These are phyloP conservation scores for Mycena albidolilacea DNA, from an alignment of 768 basidiomycete genomes.

Conservation along the genomic window DNA sequence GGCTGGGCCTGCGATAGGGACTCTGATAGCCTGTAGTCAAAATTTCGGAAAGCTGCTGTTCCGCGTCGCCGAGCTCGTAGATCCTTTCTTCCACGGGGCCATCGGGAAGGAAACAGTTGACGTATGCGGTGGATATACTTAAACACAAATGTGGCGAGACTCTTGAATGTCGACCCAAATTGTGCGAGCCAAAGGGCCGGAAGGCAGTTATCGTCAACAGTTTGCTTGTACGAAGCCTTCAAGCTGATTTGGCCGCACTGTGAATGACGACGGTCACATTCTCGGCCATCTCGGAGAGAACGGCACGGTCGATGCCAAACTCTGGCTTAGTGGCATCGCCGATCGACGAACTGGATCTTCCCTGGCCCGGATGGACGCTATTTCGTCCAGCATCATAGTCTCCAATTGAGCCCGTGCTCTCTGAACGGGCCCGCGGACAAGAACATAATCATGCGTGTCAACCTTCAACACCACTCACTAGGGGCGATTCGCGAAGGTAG, in stretches of 20 bases:
- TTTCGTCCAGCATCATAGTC: not conserved
- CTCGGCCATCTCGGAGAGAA: conserved; percentile 3
- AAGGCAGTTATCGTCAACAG: conserved; percentile 7
- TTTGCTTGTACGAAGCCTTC: not conserved
- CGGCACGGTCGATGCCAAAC: not conserved
- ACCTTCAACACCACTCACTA: not conserved
- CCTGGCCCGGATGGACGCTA: not conserved
- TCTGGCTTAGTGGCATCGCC: not conserved
- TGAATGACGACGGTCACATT: conserved; percentile 17
- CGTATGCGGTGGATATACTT: conserved; percentile 23
- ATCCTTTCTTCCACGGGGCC: conserved; percentile 17
- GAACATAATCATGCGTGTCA: conserved; percentile 13
- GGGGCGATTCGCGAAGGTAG: no score
- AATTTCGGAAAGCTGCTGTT: conserved; percentile 12
- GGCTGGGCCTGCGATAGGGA: no score
- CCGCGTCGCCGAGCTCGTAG: conserved; percentile 15
- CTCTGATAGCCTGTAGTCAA: conserved; percentile 10
- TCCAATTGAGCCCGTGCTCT: not conserved
- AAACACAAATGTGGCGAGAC: not conserved
- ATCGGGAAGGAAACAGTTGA: conserved; percentile 2
- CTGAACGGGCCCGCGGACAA: conserved; percentile 14
- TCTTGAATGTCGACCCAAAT: conserved; percentile 7
- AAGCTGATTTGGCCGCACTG: conserved; percentile 15
- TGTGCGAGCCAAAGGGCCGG: conserved; percentile 5
- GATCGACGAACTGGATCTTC: conserved; percentile 5